Base-by-base conservation (phyloP, 1,284 basidiomycete genomes). In the Puccinia triticina region DNA sequence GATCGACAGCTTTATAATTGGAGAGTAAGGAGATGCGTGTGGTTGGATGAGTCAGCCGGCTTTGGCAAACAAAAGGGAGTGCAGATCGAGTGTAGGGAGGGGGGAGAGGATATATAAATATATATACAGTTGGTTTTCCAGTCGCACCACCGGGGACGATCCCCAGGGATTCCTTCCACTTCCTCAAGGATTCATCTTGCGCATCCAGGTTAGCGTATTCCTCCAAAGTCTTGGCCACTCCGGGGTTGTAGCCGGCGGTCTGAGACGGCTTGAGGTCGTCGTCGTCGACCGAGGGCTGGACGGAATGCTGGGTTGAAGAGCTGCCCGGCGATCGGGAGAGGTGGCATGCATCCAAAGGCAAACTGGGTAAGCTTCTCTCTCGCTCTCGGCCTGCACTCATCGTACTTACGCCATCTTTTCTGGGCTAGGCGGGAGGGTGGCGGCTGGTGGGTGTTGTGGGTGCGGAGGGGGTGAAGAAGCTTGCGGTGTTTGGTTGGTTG, bases 101-200 rank as follows among this genome's bases (percentile, higher is more conserved):
- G 18, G 74, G 40, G n/a, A n/a, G 12, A 40, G 3, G 64, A 67
- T n/a, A 40, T 8, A 61, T 43, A 55, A 37, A n/a, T 85, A 61
- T 43, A 55, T 48, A n/a, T 85, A 87, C 87, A 80, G 87, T 87
- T 16, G 84, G 83, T 11, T 86, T 88, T 29, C 87, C 85, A 34
- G 86, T 87, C 7, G 84, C 74, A 34, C 88, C 73, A 76, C 90
- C 91, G 32, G 92, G 89, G 71, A 90, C 90, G 84, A 96, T 91
- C 78, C 95, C 95, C 50, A 96, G 90, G 83, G 92, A 94, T 34
- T 93, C 93, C 87, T 96, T 96, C 94, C 94, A 96, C 84, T 93
- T 92, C 76, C 89, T 88, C 12, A 90, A 87, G 71, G 92, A 93
- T 87, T 95, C 93, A 87, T 96, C 94, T 83, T 93, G 89, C 16